Percentiles rank a stretch among this genome's conserved stretches.
phyloP scores from a whole-genome alignment of 2,329 filamentous ascomycete genomes.

The Hymenotorrendiella dingleyae region DNA sequence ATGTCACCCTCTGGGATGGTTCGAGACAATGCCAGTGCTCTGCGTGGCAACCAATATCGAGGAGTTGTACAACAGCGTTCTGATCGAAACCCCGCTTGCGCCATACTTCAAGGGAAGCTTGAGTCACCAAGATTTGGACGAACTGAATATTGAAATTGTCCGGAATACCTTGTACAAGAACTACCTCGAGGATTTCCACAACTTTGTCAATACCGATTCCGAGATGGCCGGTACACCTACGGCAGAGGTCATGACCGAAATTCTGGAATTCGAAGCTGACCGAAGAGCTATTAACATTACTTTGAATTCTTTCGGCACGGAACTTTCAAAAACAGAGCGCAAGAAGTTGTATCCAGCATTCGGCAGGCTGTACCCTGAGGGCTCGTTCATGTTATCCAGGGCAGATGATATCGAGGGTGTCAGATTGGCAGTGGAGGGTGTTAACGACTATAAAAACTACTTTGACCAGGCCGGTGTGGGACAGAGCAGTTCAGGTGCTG shows the following conservation, averaged over 20 bases:
- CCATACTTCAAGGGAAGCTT: conserved; percentile 97
- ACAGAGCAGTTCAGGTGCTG: conserved; percentile 62
- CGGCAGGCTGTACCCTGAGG: conserved; percentile 87
- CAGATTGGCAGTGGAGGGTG: conserved; percentile 84
- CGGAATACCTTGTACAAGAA: conserved; percentile 99
- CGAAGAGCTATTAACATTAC: conserved; percentile 98
- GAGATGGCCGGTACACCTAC: conserved; percentile 87
- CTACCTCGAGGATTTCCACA: conserved; percentile 95
- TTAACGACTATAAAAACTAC: conserved; percentile 90
- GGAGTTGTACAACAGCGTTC: conserved; percentile 95
- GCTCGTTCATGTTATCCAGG: conserved; percentile 87
- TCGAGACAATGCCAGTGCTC: conserved; percentile 97
- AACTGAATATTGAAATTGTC: conserved; percentile 98
- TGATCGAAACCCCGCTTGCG: conserved; percentile 93
- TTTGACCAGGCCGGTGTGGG: conserved; percentile 86
- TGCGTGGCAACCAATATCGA: conserved; percentile 98
- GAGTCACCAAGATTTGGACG: conserved; percentile 93
- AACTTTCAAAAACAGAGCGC: conserved; percentile 86
- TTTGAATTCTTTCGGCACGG: conserved; percentile 95
- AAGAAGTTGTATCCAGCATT: conserved; percentile 95
- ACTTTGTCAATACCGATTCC: conserved; percentile 84
- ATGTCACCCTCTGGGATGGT: conserved; percentile 96
- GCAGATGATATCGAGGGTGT: conserved; percentile 95
- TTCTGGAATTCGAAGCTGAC: conserved; percentile 94
- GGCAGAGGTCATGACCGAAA: conserved; percentile 89